Base-by-base conservation (phyloP, 352 stramenopile genomes). In the Phytopythium ostracodes region DNA sequence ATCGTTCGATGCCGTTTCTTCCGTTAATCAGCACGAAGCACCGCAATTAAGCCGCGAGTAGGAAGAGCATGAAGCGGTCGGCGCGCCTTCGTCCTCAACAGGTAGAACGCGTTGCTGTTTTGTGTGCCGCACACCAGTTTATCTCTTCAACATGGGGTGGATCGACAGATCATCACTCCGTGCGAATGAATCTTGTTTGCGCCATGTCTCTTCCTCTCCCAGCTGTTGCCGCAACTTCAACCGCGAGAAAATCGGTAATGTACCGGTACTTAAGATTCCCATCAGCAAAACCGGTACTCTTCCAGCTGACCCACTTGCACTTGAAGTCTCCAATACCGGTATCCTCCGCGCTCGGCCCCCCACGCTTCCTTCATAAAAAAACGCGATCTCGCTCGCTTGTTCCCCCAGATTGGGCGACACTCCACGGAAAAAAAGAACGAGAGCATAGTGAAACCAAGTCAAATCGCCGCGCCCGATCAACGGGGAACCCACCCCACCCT, bases 321-420 rank as follows among this genome's bases (percentile, higher is more conserved):
- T 53, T 53, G 47, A 53, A 53, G 47, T 53, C 24, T 7, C 12
- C 14, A 14, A 53, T 53, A 53, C 47, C 47, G 47, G 47, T 53
- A 51, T 43, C 14, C 0, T 22, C n/a, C 6, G 15, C 40, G 29
- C 29, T 33, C 29, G 29, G 22, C 17, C 36, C 36, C 36, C 36
- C 22, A 14, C 5, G 40, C 17, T 46, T 24, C 24, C 47, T 33
- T 29, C 12, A 22, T n/a, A 53, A 53, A 33, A 35, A 53, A 31
- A 53, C 47, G 47, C 47, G 47, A 53, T 31, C 25, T 47, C 40
- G 46, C 12, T 29, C 22, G 20, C 20, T 1, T 47, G 10, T 44
- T 44, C 36, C 54, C 54, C 54, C 22, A 33, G 29, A 33, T 33
- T 33, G 29, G 29, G 29, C 42, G 42, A 47, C 24, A 47, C 17